phyloP scores from a whole-genome alignment of 2,329 filamentous ascomycete species.

The Diaporthe ampelina region DNA sequence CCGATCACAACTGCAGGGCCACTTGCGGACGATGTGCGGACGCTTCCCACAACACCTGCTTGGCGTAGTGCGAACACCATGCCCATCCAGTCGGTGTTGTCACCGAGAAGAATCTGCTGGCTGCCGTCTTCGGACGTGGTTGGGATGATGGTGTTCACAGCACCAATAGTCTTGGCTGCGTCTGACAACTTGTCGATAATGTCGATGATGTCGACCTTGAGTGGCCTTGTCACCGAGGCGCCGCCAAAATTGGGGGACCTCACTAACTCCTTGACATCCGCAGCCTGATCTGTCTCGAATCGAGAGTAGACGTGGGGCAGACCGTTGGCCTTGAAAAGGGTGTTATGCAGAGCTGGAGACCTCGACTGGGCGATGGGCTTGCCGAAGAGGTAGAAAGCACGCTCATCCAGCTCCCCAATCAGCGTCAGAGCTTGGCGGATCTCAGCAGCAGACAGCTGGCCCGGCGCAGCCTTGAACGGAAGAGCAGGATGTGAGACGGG shows the following conservation, averaged over 20 bases:
- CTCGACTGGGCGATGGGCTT: conserved; percentile 85
- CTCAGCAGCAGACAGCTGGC: conserved; percentile 90
- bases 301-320: conserved; percentile 86
- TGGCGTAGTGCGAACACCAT: conserved; percentile 85
- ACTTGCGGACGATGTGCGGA: conserved; percentile 54
- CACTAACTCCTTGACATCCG: conserved; percentile 75
- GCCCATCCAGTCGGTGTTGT: conserved; percentile 96
- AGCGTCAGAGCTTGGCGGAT: conserved; percentile 85
- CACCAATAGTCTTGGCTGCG: conserved; percentile 86
- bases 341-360: conserved; percentile 91
- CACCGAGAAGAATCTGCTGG: conserved; percentile 76
- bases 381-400: conserved; percentile 89
- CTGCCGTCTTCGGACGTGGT: conserved; percentile 53
- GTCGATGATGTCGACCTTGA: conserved; percentile 90
- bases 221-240: conserved; percentile 93
- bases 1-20: conserved; percentile 82
- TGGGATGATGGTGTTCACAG: conserved; percentile 93
- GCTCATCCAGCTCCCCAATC: conserved; percentile 82
- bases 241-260: conserved; percentile 84
- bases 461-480: conserved; percentile 94
- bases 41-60: conserved; percentile 68
- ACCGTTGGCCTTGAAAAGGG: conserved; percentile 81
- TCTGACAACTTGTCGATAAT: conserved; percentile 84
- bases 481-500: conserved; percentile 91
- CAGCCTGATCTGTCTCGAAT: conserved; percentile 78